These are phyloP conservation scores for Suillus subluteus DNA, from an alignment of 768 basidiomycete genomes.

Conservation along the genomic window DNA sequence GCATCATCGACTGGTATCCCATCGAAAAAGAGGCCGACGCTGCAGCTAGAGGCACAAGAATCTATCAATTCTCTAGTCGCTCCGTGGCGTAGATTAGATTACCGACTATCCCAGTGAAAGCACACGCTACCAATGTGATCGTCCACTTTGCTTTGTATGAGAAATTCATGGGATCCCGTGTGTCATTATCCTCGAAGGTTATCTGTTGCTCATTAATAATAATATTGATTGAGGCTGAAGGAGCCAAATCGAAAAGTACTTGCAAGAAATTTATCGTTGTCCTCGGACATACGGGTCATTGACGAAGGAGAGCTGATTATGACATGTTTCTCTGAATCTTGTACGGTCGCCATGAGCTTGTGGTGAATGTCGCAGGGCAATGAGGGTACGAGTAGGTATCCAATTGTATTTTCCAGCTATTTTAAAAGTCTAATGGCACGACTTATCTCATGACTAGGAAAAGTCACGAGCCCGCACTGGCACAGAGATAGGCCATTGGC, in stretches of 20 bases:
- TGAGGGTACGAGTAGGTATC: background rate
- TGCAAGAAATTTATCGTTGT: constrained; percentile 4
- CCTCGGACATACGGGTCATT: constrained; percentile 2
- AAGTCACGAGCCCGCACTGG: background rate
- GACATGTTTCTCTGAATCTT: background rate
- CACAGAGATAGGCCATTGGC: background rate
- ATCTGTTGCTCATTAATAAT: constrained; percentile 25
- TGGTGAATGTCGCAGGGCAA: background rate
- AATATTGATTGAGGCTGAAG: background rate
- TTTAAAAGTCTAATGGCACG: background rate
- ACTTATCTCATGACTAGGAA: constrained; percentile 1
- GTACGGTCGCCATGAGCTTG: background rate
- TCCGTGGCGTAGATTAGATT: constrained; percentile 1
- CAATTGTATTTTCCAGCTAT: background rate
- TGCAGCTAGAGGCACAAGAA: constrained; percentile 38
- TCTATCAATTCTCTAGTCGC: background rate
- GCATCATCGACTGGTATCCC: constrained; percentile 57
- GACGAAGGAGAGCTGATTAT: background rate
- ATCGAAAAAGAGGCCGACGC: constrained; percentile 51
- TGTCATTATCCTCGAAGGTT: constrained; percentile 39
- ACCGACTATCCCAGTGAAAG: constrained; percentile 24
- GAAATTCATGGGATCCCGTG: constrained; percentile 40
- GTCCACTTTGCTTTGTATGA: constrained; percentile 40
- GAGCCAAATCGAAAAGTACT: background rate
- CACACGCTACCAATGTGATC: constrained; percentile 27